Base-by-base conservation (phyloP, 805 yeast species). In the Kodamaea fukazawae region DNA sequence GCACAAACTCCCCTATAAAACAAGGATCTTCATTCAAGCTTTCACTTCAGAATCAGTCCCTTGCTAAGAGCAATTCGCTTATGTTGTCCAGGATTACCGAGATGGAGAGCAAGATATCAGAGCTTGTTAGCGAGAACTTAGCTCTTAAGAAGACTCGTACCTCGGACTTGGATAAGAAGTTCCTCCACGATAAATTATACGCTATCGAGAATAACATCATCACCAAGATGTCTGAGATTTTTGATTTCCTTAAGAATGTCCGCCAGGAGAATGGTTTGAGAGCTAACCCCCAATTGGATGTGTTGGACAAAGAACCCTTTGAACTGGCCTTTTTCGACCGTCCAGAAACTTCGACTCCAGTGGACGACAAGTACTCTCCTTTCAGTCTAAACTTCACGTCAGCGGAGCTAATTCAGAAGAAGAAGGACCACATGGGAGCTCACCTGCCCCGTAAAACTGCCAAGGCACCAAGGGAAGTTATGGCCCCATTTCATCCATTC, bases 41-140 rank as follows among this genome's bases (percentile, higher is more conserved):
- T 8, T 20, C 55, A 4, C 54, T 53, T n/a, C 82, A 77, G 50
- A 83, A 83, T 57, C 68, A 67, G 38, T 71, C 74, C n/a, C 58
- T 84, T 18, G 86, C 86, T 1, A 76, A 70, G 45, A 75, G 72
- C 36, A 81, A 79, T 53, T 72, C 83, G 2, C 54, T 67, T 15
- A 61, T 82, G 54, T 65, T 73, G 68, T 54, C 70, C 28, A 75
- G 68, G 46, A 63, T 83, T 17, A 57, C 72, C 3, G 77, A 71
- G 20, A 55, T 84, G 54, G 87, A 82, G 54, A 53, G 60, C 9
- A 73, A 67, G 42, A 54, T 80, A 16, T 63, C 70, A 15, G 76
- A 72, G 13, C 55, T 79, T 48, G 67, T 71, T 10, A 71, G 67
- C 42, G 81, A 78, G 45, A 79, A 78, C 47, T 61, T 73, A 40